Evolutionary conservation across 139 green algal species (phyloP).

Genomic region (Chlamydomonas sp.): DNA sequence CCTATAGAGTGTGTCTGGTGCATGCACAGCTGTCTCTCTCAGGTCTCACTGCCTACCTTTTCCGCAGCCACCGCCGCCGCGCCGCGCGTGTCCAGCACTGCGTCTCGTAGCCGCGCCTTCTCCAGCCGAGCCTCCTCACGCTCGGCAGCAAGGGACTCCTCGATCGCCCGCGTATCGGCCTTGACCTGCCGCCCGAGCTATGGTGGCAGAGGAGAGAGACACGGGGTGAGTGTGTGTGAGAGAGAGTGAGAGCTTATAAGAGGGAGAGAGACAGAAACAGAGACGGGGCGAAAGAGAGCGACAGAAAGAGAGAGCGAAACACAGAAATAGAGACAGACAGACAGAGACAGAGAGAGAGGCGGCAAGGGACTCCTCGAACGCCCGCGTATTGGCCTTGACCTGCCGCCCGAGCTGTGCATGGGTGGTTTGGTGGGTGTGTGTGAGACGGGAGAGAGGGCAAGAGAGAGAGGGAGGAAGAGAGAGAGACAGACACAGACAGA

Average conservation of each 20-base stretch:
- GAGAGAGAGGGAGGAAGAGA: no score
- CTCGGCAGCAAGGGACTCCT: constrained; percentile 34
- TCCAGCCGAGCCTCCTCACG: constrained; percentile 31
- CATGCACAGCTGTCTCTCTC: no score
- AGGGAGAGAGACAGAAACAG: no score
- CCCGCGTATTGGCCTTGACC: constrained; percentile 26
- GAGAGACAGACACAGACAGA: no score
- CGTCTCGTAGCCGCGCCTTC: constrained; percentile 29
- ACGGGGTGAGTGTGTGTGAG: no score
- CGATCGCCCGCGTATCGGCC: constrained; percentile 30
- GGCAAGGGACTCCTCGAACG: constrained; percentile 33
- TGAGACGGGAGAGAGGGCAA: not conserved
- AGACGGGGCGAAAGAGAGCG: no score
- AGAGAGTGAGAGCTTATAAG: no score
- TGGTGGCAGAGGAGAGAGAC: not conserved
- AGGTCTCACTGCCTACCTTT: constrained; percentile 26
- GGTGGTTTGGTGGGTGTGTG: no score
- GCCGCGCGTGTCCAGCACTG: constrained; percentile 34
- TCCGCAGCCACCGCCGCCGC: constrained; percentile 33
- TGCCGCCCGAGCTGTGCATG: constrained; percentile 4
- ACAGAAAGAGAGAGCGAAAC: no score
- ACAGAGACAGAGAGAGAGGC: no score
- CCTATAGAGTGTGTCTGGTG: no score
- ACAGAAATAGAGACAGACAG: no score
- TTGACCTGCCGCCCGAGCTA: constrained; percentile 12